A percentile compares a stretch with the other conserved stretches of the same genome.
Conservation (phyloP, 2,329 filamentous ascomycete species). For the Myriosclerotinia duriaeana region DNA sequence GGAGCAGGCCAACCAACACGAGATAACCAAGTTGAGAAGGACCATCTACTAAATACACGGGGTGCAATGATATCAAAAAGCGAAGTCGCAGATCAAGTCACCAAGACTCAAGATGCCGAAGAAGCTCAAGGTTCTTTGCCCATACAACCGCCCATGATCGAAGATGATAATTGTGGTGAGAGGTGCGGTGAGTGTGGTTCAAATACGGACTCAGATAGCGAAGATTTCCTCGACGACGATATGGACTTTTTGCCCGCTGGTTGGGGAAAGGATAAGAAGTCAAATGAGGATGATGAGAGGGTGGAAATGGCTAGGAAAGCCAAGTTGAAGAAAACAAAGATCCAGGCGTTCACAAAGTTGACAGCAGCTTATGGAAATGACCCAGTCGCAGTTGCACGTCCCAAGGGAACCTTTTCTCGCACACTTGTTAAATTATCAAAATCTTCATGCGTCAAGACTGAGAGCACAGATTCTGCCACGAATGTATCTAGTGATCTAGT, state of each 20-base stretch:
- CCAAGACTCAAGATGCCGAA: not conserved
- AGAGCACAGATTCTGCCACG: not conserved
- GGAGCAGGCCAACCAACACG: not conserved
- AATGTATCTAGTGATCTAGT: accelerated
- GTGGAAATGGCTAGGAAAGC: not conserved
- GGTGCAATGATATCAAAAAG: not conserved
- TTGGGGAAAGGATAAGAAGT: not conserved
- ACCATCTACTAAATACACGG: not conserved
- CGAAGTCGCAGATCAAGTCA: not conserved
- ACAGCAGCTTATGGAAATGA: not conserved
- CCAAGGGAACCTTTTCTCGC: not conserved
- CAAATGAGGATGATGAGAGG: not conserved
- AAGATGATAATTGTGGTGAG: not conserved
- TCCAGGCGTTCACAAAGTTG: not conserved
- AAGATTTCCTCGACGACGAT: not conserved
- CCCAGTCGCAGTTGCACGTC: not conserved
- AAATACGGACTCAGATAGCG: not conserved
- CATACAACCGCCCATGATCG: not conserved
- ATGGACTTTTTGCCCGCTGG: constrained; percentile 3
- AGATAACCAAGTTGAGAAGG: not conserved
- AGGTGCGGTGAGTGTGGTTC: not conserved
- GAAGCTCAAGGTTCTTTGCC: not conserved
- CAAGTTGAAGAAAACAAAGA: constrained; percentile 10
- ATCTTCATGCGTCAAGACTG: not conserved
- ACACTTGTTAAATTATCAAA: not conserved